A percentile compares a stretch with the other conserved stretches of the same genome.
phyloP scores from a whole-genome alignment of 2,329 filamentous ascomycete genomes.

The Daldinia sp. region DNA sequence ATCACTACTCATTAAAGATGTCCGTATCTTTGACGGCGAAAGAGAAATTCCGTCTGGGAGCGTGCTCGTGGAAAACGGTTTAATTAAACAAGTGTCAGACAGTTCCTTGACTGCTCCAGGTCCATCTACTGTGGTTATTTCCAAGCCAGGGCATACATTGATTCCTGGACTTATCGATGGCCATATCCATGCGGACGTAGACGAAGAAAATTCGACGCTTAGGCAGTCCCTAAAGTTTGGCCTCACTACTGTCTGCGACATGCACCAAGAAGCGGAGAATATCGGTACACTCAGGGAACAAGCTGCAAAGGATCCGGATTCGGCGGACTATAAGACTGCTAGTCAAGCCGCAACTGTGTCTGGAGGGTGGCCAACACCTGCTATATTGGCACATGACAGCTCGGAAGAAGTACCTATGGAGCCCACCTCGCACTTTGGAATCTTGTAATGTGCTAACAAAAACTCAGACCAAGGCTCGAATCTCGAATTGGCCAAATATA shows the following conservation, averaged over 20 bases:
- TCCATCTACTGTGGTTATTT: conserved; percentile 43
- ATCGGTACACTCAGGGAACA: conserved; percentile 42
- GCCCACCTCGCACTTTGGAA: neutral
- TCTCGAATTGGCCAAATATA: conserved; percentile 55
- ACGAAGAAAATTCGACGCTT: conserved; percentile 47
- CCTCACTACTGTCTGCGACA: conserved; percentile 60
- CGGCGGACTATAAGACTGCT: conserved; percentile 58
- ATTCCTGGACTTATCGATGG: conserved; percentile 60
- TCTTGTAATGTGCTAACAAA: neutral
- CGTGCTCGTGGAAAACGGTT: conserved; percentile 52
- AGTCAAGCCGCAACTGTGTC: conserved; percentile 59
- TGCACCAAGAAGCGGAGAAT: conserved; percentile 52
- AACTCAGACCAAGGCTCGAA: conserved; percentile 35
- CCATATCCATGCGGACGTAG: conserved; percentile 55
- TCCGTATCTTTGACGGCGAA: conserved; percentile 58
- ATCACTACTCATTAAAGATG: conserved; percentile 33
- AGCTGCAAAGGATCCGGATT: conserved; percentile 46
- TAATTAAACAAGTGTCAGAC: conserved; percentile 46
- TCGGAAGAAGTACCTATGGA: conserved; percentile 22
- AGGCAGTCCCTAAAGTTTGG: conserved; percentile 58
- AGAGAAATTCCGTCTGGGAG: conserved; percentile 51
- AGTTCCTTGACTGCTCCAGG: conserved; percentile 26
- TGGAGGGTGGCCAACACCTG: conserved; percentile 56
- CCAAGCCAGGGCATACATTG: conserved; percentile 56
- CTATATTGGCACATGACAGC: conserved; percentile 19